Percentiles rank a stretch among this genome's conserved stretches.
phyloP scores from a whole-genome alignment of 1,284 basidiomycete species.

The Papiliotrema flavescens region DNA sequence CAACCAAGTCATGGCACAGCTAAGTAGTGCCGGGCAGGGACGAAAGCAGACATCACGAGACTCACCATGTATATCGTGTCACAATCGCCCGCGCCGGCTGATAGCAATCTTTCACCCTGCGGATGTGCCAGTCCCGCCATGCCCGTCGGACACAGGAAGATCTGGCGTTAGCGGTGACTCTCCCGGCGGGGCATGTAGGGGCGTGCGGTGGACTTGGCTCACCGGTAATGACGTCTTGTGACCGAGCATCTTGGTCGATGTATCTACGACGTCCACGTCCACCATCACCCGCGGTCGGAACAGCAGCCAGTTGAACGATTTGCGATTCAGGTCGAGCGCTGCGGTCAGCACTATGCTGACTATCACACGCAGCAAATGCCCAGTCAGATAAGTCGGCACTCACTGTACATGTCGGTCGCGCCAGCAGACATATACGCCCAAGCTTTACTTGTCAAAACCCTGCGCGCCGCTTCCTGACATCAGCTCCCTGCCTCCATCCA shows the following conservation, averaged over 20 bases:
- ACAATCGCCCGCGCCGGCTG: slow-evolving; percentile 40
- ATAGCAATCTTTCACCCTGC: slow-evolving; percentile 42
- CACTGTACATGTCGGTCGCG: slow-evolving; percentile 46
- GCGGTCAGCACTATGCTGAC: background rate
- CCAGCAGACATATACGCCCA: slow-evolving; percentile 49
- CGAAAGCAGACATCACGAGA: background rate
- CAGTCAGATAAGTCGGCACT: no score
- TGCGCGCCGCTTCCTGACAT: slow-evolving; percentile 36
- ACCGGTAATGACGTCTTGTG: slow-evolving; percentile 38
- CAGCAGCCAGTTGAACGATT: slow-evolving; percentile 43
- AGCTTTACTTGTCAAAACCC: slow-evolving; percentile 41
- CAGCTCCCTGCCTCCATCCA: background rate
- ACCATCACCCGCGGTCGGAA: slow-evolving; percentile 47
- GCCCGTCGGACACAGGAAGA: slow-evolving; percentile 49
- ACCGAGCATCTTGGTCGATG: slow-evolving; percentile 40
- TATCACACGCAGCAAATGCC: slow-evolving; percentile 5
- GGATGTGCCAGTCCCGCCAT: slow-evolving; percentile 48
- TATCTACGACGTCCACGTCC: slow-evolving; percentile 44
- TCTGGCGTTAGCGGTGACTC: slow-evolving; percentile 8
- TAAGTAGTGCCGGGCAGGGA: background rate
- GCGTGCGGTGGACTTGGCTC: background rate
- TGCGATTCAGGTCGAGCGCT: slow-evolving; percentile 43
- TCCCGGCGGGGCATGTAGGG: background rate
- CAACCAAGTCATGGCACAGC: background rate
- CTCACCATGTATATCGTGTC: slow-evolving; percentile 48